These are phyloP conservation scores for Pythium grandisporangium DNA, from an alignment of 352 stramenopile species.

Conservation along the genomic window DNA sequence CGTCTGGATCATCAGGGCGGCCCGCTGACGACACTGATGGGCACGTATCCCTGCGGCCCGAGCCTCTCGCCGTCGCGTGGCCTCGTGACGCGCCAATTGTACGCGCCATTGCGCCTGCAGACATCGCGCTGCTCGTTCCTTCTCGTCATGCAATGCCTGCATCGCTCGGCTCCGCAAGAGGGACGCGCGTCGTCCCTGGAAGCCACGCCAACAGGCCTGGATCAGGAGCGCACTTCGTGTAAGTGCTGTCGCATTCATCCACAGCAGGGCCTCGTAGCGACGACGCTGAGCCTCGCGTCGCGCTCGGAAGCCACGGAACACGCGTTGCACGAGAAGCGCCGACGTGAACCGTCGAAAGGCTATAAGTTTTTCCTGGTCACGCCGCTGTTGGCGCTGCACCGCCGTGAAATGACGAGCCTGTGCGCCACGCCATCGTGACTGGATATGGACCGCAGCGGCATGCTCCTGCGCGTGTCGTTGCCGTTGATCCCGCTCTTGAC, in stretches of 20 bases:
- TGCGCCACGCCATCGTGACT: slow-evolving; percentile 33
- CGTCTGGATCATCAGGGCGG: slow-evolving; percentile 55
- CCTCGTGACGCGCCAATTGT: slow-evolving; percentile 37
- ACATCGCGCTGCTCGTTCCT: slow-evolving; percentile 34
- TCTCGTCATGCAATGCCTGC: slow-evolving; percentile 36
- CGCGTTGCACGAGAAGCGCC: slow-evolving; percentile 46
- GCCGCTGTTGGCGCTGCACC: slow-evolving; percentile 12
- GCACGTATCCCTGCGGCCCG: slow-evolving; percentile 13
- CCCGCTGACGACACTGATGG: slow-evolving; percentile 21
- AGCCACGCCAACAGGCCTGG: slow-evolving; percentile 68
- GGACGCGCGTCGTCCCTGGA: slow-evolving; percentile 46
- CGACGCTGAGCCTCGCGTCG: slow-evolving; percentile 30
- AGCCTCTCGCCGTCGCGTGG: slow-evolving; percentile 13
- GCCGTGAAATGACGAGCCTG: slow-evolving; percentile 22
- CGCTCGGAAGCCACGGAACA: slow-evolving; percentile 52
- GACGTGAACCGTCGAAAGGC: slow-evolving; percentile 27
- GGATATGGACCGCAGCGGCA: slow-evolving; percentile 31
- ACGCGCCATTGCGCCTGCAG: slow-evolving; percentile 52
- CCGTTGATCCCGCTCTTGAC: slow-evolving; percentile 22
- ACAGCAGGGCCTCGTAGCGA: slow-evolving; percentile 63
- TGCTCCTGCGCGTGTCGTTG: slow-evolving; percentile 15
- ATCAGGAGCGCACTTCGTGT: slow-evolving; percentile 63
- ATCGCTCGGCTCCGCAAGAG: slow-evolving; percentile 48
- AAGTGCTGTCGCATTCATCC: slow-evolving; percentile 49
- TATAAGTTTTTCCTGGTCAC: slow-evolving; percentile 24